Evolutionary conservation across 1,139 yeast species (phyloP).

Genomic region (Kodamaea ohmeri): DNA sequence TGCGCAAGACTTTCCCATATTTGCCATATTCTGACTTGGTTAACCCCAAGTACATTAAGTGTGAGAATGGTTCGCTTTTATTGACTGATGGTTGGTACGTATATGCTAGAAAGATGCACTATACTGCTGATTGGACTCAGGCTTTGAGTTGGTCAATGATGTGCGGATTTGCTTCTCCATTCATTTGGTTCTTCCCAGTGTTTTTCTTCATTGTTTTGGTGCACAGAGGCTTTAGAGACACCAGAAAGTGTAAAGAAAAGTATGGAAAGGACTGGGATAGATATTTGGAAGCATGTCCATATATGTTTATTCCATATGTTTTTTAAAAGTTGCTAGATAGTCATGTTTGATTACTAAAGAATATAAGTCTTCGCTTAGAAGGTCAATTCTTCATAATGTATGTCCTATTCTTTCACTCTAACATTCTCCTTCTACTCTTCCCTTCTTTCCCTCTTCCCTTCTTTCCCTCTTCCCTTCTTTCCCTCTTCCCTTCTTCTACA

Average conservation of each 20-base stretch:
- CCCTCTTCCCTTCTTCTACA: background rate
- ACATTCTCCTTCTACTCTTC: background rate
- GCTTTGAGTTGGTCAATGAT: conserved; percentile 88
- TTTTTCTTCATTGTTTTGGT: conserved; percentile 84
- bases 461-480: background rate
- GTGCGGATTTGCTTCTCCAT: conserved; percentile 82
- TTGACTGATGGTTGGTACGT: conserved; percentile 93
- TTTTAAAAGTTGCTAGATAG: conserved; percentile 17
- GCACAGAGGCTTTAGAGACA: conserved; percentile 88
- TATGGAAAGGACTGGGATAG: conserved; percentile 94
- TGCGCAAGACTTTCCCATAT: conserved; percentile 89
- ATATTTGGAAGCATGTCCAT: conserved; percentile 86
- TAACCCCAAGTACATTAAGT: conserved; percentile 80
- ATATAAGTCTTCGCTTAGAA: no score
- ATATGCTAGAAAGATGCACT: conserved; percentile 89
- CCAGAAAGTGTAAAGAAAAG: conserved; percentile 75
- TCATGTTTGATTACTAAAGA: no score
- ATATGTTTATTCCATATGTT: conserved; percentile 84
- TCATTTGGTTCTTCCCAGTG: conserved; percentile 95
- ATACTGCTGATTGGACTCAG: conserved; percentile 91
- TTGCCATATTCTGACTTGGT: conserved; percentile 79
- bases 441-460: background rate
- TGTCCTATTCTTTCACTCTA: no score
- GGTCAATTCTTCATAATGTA: no score
- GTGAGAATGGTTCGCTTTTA: conserved; percentile 79